phyloP scores from a whole-genome alignment of 495 filamentous ascomycete species.

The Hypoxylon perforatum region DNA sequence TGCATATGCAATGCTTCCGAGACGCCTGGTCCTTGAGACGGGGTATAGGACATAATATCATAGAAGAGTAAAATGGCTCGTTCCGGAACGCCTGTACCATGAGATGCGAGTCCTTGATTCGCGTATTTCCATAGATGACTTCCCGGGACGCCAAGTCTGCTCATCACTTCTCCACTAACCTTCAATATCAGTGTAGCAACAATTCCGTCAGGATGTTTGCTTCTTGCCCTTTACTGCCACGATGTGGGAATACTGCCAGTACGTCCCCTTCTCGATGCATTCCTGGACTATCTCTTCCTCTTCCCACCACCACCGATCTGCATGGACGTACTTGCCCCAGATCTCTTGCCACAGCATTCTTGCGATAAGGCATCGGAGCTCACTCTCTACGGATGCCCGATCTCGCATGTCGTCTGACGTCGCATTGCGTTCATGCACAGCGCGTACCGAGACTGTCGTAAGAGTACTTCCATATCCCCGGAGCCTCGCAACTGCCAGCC shows the following conservation, averaged over 20 bases:
- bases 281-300: conserved; percentile 58
- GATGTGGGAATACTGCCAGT: conserved; percentile 60
- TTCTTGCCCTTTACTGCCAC: conserved; percentile 53
- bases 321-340: conserved; percentile 59
- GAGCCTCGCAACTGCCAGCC: conserved; percentile 55
- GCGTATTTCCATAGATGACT: background rate
- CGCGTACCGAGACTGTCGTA: conserved; percentile 50
- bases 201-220: conserved; percentile 3
- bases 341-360: conserved; percentile 58
- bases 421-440: conserved; percentile 34
- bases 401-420: conserved; percentile 22
- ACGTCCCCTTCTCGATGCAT: conserved; percentile 56
- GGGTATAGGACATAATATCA: conserved; percentile 23
- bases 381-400: conserved; percentile 31
- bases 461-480: conserved; percentile 47
- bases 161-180: background rate
- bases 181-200: background rate
- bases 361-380: conserved; percentile 52
- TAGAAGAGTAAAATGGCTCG: conserved; percentile 17
- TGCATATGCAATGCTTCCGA: conserved; percentile 22
- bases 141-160: background rate
- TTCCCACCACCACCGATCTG: conserved; percentile 63
- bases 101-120: conserved; percentile 12
- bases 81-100: conserved; percentile 28
- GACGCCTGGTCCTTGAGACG: conserved; percentile 13